These are phyloP conservation scores for Papiliotrema flavescens DNA, from an alignment of 1,284 basidiomycete species.

Conservation along the genomic window DNA sequence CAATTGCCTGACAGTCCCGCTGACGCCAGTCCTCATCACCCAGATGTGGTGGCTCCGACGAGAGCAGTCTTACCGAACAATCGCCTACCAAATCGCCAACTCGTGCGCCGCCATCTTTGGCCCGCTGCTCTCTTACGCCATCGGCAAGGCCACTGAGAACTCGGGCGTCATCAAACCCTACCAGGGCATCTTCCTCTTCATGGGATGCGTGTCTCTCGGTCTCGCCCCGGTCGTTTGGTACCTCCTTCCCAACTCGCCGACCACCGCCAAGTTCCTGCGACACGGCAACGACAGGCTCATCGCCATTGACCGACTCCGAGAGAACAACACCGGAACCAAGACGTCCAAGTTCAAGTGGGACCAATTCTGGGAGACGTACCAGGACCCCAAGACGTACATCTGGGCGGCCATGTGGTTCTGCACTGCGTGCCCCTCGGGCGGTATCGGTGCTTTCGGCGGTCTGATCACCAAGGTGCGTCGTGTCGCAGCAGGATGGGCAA, in stretches of 20 bases:
- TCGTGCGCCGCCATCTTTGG: slow-evolving; percentile 41
- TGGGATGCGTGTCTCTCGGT: slow-evolving; percentile 53
- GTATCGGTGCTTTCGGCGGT: slow-evolving; percentile 46
- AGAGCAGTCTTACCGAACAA: slow-evolving; percentile 43
- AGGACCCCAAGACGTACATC: slow-evolving; percentile 40
- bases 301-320: slow-evolving; percentile 45
- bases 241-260: slow-evolving; percentile 44
- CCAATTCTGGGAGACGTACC: slow-evolving; percentile 45
- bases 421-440: slow-evolving; percentile 40
- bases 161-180: slow-evolving; percentile 24
- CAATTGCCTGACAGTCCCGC: background rate
- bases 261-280: slow-evolving; percentile 42
- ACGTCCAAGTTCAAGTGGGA: slow-evolving; percentile 44
- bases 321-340: slow-evolving; percentile 49
- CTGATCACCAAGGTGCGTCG: slow-evolving; percentile 33
- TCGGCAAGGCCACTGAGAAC: slow-evolving; percentile 27
- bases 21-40: slow-evolving; percentile 18
- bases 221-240: slow-evolving; percentile 53
- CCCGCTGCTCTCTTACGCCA: slow-evolving; percentile 39
- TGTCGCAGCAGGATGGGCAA: background rate
- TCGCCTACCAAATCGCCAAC: slow-evolving; percentile 45
- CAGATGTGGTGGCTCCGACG: slow-evolving; percentile 43
- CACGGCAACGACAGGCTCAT: slow-evolving; percentile 43
- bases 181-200: slow-evolving; percentile 55
- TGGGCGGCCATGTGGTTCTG: slow-evolving; percentile 37